Conservation (phyloP, 2,329 filamentous ascomycete species). For the Botrytis squamosa region DNA sequence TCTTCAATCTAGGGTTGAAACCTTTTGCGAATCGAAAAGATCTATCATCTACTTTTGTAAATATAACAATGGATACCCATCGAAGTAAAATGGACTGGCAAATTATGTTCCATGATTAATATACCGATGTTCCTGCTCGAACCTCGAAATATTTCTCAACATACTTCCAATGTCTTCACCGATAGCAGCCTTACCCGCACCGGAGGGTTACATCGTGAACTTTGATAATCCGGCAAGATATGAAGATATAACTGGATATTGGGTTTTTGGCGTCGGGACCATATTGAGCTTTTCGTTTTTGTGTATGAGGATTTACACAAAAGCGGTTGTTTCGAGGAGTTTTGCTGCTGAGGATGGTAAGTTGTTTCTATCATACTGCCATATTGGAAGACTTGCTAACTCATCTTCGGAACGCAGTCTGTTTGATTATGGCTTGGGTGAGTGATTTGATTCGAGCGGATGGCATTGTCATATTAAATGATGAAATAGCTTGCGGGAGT, state of each 20-base stretch:
- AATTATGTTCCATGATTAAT: background rate
- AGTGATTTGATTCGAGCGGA: background rate
- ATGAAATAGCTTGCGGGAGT: constrained; percentile 1
- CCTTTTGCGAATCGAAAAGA: background rate
- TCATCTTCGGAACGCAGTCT: background rate
- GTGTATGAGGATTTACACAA: constrained; percentile 5
- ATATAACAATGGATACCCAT: background rate
- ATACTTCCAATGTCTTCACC: background rate
- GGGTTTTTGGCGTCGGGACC: constrained; percentile 6
- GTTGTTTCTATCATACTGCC: background rate
- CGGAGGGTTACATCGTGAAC: constrained; percentile 6
- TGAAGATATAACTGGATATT: constrained; percentile 2
- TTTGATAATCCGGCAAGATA: constrained; percentile 6
- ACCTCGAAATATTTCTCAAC: background rate
- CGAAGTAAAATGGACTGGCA: background rate
- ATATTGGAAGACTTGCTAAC: background rate
- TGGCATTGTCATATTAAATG: background rate
- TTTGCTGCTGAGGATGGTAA: constrained; percentile 11
- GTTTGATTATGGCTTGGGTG: constrained; percentile 16
- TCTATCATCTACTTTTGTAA: background rate
- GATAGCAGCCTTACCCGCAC: background rate
- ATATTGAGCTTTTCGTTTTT: constrained; percentile 5
- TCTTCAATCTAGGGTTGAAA: background rate
- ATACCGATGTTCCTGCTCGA: background rate
- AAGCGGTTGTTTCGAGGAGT: background rate